A percentile compares a stretch with the other conserved stretches of the same genome.
Evolutionary conservation across 2,329 filamentous ascomycete genomes (phyloP).

Genomic region (Pseudogymnoascus sp.): DNA sequence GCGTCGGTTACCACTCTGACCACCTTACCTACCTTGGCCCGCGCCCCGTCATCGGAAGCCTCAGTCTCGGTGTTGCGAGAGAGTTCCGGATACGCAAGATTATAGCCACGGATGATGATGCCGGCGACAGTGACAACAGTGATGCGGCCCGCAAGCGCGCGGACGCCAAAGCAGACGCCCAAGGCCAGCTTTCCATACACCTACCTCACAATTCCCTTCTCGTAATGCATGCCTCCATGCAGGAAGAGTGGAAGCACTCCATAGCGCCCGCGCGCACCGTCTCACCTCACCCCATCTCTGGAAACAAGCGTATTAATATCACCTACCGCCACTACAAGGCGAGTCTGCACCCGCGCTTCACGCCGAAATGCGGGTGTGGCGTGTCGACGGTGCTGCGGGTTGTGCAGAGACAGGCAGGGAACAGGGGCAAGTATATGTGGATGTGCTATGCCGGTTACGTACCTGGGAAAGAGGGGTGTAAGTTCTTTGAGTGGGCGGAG

Average conservation of each 20-base stretch:
- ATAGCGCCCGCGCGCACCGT: constrained; percentile 69
- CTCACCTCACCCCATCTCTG: constrained; percentile 75
- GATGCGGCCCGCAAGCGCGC: constrained; percentile 25
- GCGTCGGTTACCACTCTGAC: constrained; percentile 87
- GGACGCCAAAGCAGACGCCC: constrained; percentile 46
- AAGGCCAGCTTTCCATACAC: constrained; percentile 86
- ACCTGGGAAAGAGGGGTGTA: constrained; percentile 61
- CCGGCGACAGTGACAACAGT: not conserved
- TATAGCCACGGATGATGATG: constrained; percentile 48
- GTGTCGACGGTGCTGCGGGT: constrained; percentile 65
- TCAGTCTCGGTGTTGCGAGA: constrained; percentile 85
- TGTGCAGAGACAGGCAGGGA: constrained; percentile 70
- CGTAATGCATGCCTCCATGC: constrained; percentile 96
- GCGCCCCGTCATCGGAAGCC: constrained; percentile 75
- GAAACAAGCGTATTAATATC: constrained; percentile 79
- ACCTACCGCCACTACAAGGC: constrained; percentile 85
- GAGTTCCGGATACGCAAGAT: constrained; percentile 84
- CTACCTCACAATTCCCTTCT: constrained; percentile 90
- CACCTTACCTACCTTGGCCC: constrained; percentile 91
- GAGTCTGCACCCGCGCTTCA: constrained; percentile 67
- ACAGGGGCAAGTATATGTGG: constrained; percentile 79
- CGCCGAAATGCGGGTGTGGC: constrained; percentile 69
- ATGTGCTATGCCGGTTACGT: constrained; percentile 77
- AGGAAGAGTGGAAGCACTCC: constrained; percentile 92
- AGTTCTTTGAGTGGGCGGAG: constrained; percentile 76